phyloP scores from a whole-genome alignment of 371 early-diverging fungal species.

The Rhizomucor pusillus region DNA sequence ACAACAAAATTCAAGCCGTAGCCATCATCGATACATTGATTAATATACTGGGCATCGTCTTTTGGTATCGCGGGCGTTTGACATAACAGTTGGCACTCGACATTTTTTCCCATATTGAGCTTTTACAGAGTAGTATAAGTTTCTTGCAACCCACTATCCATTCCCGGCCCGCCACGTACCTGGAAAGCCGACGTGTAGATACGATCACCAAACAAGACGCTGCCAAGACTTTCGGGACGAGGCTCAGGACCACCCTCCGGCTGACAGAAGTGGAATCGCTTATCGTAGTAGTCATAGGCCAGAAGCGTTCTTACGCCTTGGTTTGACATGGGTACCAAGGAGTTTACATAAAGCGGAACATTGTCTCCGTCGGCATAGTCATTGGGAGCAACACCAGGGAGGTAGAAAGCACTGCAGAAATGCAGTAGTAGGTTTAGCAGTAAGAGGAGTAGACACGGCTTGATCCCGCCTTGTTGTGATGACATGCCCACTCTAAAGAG shows the following conservation, averaged over 20 bases:
- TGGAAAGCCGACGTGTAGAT: slow-evolving; percentile 80
- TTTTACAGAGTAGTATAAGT: slow-evolving; percentile 4
- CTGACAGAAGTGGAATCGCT: slow-evolving; percentile 80
- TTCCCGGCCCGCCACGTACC: slow-evolving; percentile 32
- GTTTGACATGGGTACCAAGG: slow-evolving; percentile 68
- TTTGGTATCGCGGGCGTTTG: slow-evolving; percentile 46
- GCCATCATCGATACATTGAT: slow-evolving; percentile 73
- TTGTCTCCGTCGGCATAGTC: slow-evolving; percentile 67
- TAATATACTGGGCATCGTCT: slow-evolving; percentile 79
- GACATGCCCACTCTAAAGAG: too few species aligned
- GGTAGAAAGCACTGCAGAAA: slow-evolving; percentile 61
- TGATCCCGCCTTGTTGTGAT: too few species aligned
- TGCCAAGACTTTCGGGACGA: slow-evolving; percentile 80
- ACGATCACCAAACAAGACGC: slow-evolving; percentile 91
- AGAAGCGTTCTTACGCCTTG: slow-evolving; percentile 67
- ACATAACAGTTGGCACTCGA: slow-evolving; percentile 65
- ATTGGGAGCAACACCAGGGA: slow-evolving; percentile 90
- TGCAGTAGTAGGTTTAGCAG: neutral
- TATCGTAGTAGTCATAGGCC: slow-evolving; percentile 82
- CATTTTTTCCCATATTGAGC: slow-evolving; percentile 32
- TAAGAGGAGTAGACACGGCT: too few species aligned
- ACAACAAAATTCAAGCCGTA: slow-evolving; percentile 78
- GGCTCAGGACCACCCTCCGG: slow-evolving; percentile 63
- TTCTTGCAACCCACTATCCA: too few species aligned
- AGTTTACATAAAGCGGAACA: slow-evolving; percentile 81